phyloP scores from a whole-genome alignment of 2,329 filamentous ascomycete genomes.

The Aureobasidium pullulans region DNA sequence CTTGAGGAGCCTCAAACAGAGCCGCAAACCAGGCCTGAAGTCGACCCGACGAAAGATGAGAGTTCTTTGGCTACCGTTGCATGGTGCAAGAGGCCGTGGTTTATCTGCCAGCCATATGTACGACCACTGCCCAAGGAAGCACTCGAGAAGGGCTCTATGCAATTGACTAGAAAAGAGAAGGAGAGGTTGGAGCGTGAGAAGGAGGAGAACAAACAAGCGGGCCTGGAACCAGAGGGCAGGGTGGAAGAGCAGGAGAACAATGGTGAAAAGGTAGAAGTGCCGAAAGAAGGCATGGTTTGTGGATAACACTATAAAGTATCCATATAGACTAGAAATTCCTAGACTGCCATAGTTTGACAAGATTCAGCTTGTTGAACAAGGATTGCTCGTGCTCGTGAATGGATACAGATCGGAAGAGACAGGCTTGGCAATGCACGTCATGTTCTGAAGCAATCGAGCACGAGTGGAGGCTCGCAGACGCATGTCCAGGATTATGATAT shows the following conservation, averaged over 20 bases:
- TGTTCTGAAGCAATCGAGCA: not conserved
- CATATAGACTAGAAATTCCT: not conserved
- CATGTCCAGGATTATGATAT: not conserved
- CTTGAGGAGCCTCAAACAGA: constrained; percentile 9
- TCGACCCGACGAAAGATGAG: constrained; percentile 17
- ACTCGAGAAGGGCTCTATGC: constrained; percentile 69
- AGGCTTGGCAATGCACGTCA: not conserved
- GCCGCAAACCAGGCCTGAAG: constrained; percentile 20
- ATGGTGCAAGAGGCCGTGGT: constrained; percentile 74
- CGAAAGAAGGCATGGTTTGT: constrained; percentile 17
- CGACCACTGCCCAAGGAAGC: constrained; percentile 83
- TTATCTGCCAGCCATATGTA: constrained; percentile 83
- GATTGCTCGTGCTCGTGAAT: no score
- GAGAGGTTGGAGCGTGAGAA: constrained; percentile 30
- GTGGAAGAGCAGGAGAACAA: constrained; percentile 18
- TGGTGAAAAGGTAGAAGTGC: constrained; percentile 17
- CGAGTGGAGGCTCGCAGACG: not conserved
- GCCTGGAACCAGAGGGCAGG: constrained; percentile 23
- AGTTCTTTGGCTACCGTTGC: constrained; percentile 56
- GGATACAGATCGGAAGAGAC: no score
- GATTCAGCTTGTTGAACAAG: no score
- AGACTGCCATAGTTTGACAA: not conserved
- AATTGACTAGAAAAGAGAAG: constrained; percentile 60
- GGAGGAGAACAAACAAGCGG: constrained; percentile 24
- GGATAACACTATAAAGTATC: not conserved